A percentile compares a stretch with the other conserved stretches of the same genome.
phyloP scores from a whole-genome alignment of 768 basidiomycete species.

The Calocybe cyanea region DNA sequence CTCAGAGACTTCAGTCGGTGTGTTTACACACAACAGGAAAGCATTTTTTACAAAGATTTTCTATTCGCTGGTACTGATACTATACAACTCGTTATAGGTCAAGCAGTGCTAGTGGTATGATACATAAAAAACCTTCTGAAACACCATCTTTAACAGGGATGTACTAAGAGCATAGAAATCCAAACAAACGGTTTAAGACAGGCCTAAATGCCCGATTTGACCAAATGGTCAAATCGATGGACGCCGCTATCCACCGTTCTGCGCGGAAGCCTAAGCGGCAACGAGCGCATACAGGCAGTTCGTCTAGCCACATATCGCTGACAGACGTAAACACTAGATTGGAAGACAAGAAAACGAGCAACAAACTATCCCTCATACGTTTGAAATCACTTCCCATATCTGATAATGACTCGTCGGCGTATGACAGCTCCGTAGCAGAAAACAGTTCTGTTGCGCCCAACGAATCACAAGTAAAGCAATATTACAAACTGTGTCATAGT shows the following conservation, averaged over 20 bases:
- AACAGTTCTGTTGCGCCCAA: conserved; percentile 2
- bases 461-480: conserved; percentile 1
- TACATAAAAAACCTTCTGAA: neutral
- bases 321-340: conserved; percentile 38
- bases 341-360: conserved; percentile 37
- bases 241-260: conserved; percentile 31
- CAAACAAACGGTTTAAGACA: conserved; percentile 47
- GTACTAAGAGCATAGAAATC: conserved; percentile 2
- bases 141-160: too few relatives aligned
- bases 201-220: conserved; percentile 62
- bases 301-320: conserved; percentile 33
- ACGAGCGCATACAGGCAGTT: conserved; percentile 36
- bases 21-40: conserved; percentile 17
- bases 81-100: conserved; percentile 8
- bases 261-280: conserved; percentile 21
- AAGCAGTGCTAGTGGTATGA: conserved; percentile 6
- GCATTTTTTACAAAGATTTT: neutral
- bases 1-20: conserved; percentile 12
- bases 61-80: too few relatives aligned
- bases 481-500: neutral
- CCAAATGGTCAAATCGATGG: conserved; percentile 62
- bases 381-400: conserved; percentile 20
- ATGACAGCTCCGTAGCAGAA: too few relatives aligned
- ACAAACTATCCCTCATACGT: conserved; percentile 41
- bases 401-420: neutral